Conservation (phyloP, 495 filamentous ascomycete species). For the Penicillium turbatum region DNA sequence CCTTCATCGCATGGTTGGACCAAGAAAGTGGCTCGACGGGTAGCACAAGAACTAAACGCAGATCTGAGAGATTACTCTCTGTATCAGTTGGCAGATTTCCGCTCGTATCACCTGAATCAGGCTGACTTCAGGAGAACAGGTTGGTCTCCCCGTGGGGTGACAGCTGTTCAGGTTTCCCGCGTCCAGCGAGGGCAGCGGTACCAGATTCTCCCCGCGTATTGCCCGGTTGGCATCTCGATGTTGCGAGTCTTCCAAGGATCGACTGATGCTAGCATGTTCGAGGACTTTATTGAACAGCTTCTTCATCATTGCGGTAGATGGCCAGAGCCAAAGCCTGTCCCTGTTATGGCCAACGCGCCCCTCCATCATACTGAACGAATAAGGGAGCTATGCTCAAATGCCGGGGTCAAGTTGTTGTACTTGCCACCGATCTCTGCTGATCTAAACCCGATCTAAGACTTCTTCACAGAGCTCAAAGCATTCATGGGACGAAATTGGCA, state of each 20-base stretch:
- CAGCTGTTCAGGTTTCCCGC: background rate
- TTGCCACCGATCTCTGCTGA: constrained; percentile 11
- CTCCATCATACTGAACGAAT: background rate
- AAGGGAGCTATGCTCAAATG: background rate
- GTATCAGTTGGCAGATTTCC: background rate
- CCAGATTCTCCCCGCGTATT: background rate
- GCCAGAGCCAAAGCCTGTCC: background rate
- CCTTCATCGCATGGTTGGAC: no score
- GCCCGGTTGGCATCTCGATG: constrained; percentile 5
- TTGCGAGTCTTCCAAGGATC: constrained; percentile 28
- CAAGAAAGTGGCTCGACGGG: no score
- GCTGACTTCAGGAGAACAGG: background rate
- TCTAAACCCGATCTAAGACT: constrained; percentile 19
- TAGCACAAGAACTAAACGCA: background rate
- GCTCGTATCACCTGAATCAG: background rate
- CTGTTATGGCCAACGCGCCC: background rate
- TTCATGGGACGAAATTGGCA: constrained; percentile 9
- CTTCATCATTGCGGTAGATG: background rate
- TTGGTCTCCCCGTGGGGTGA: background rate
- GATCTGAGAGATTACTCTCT: background rate
- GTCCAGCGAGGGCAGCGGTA: background rate
- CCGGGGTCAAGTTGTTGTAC: constrained; percentile 29
- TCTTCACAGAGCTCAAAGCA: constrained; percentile 7
- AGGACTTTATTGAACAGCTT: background rate
- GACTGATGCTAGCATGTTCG: constrained; percentile 8